Evolutionary conservation across 2,329 filamentous ascomycete species (phyloP), one percentile per base, ranked within the genome.

Genomic region (Cercospora sojina): DNA sequence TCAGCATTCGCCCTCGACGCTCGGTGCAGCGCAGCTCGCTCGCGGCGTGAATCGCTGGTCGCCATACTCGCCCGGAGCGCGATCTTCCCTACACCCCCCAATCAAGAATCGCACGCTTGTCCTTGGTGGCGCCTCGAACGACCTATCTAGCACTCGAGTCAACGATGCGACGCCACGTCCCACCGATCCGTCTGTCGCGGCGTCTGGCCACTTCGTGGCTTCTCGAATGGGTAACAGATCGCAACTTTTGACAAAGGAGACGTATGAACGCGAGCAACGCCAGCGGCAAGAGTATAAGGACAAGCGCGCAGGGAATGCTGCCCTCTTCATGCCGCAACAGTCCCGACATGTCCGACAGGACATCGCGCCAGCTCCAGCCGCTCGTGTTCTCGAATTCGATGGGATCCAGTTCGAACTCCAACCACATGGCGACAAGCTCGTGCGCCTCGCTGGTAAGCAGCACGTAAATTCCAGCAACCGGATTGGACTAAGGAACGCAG

Each of bases 391-490:
- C 55, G 78, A 83, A 20, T 84, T 96, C 60, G 85, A 91, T 62
- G 91, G 89, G 72, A 87, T 94, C 61, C 86, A 86, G 29, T 97
- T 95, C 76, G 83, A 84, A 64, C 87, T 97, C 41, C 83, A 87
- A 18, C 87, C 90, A 70, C 89, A 90, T 70, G 92, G 93, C 71
- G 93, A 91, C 83, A 96, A 96, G 80, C 85, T 97, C 47, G 83
- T 91, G 69, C 90, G 90, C 75, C 79, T 89, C 67, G 84, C 87
- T 74, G 90, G 92, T 95, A 81, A 83, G 86, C 57, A 76, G 62
- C 25, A 31, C 51, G 38, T 55, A 64, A 23, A 41, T 25, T 29
- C 35, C 35, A 41, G 35, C 35, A 9, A 41, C 16, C 10, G 6
- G 3, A 38, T 10, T 4, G 20, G 47, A 67, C 74, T 73, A 63